Conservation (phyloP, 2,329 filamentous ascomycete species). For the Pleomassaria siparia region DNA sequence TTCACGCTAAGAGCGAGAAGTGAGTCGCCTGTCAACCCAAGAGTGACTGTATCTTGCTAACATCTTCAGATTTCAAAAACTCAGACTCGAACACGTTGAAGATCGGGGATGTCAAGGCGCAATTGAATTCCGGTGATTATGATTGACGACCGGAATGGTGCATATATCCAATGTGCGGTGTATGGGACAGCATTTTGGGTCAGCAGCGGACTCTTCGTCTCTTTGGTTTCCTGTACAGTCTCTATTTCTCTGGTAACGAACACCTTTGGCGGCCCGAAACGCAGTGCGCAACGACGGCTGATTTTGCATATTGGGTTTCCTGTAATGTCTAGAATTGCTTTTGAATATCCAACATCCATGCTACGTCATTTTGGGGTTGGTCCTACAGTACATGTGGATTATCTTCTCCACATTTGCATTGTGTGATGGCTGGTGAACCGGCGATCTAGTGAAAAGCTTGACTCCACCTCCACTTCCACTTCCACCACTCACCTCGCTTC, state of each 20-base stretch:
- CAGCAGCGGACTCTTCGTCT: slow-evolving; percentile 18
- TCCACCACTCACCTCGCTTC: slow-evolving; percentile 21
- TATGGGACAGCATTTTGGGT: slow-evolving; percentile 34
- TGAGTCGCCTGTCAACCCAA: slow-evolving; percentile 52
- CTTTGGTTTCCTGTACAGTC: slow-evolving; percentile 28
- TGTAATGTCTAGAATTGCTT: slow-evolving; percentile 18
- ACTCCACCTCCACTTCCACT: no score
- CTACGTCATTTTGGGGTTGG: slow-evolving; percentile 21
- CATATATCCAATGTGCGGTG: slow-evolving; percentile 18
- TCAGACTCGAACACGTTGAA: slow-evolving; percentile 85
- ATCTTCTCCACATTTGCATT: slow-evolving; percentile 10
- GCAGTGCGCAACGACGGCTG: slow-evolving; percentile 30
- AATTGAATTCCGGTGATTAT: slow-evolving; percentile 79
- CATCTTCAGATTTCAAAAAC: slow-evolving; percentile 75
- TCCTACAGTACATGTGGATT: slow-evolving; percentile 14
- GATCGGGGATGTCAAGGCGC: slow-evolving; percentile 81
- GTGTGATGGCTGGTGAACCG: slow-evolving; percentile 12
- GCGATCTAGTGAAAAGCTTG: slow-evolving; percentile 36
- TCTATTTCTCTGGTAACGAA: slow-evolving; percentile 14
- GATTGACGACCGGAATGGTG: slow-evolving; percentile 28
- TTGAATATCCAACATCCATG: slow-evolving; percentile 4
- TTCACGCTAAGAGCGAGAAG: slow-evolving; percentile 97
- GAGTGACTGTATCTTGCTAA: slow-evolving; percentile 17
- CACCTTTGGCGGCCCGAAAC: slow-evolving; percentile 20
- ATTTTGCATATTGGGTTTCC: slow-evolving; percentile 9